Evolutionary conservation across 1,139 yeast species (phyloP).

Genomic region (Yamadazyma oceani): DNA sequence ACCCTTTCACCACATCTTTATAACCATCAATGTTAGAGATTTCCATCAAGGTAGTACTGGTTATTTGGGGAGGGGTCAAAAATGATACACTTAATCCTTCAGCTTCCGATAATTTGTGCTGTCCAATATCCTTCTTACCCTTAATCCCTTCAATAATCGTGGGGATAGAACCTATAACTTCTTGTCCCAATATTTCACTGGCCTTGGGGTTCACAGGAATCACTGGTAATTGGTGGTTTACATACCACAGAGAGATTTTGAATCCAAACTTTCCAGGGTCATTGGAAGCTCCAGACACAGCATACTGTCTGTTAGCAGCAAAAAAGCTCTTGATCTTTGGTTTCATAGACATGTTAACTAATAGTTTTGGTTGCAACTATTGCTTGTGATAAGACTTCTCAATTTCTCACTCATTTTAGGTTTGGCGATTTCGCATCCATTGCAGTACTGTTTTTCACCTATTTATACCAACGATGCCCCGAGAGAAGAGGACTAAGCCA

Average conservation of each 20-base stretch:
- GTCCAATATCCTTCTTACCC: conserved; percentile 23
- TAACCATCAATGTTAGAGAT: conserved; percentile 32
- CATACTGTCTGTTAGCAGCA: conserved; percentile 52
- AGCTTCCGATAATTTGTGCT: conserved; percentile 25
- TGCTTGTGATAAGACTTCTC: no score
- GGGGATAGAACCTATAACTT: conserved; percentile 37
- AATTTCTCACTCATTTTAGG: background rate
- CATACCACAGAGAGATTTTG: conserved; percentile 71
- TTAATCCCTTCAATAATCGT: conserved; percentile 30
- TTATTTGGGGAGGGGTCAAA: conserved; percentile 71
- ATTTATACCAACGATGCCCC: no score
- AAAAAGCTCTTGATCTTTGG: conserved; percentile 48
- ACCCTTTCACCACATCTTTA: conserved; percentile 45
- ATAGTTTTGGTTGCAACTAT: background rate
- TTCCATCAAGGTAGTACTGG: conserved; percentile 47
- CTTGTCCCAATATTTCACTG: conserved; percentile 44
- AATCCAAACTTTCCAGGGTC: conserved; percentile 68
- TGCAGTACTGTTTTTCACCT: no score
- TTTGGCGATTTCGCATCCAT: background rate
- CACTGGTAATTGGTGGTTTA: conserved; percentile 55
- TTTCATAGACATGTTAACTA: conserved; percentile 37
- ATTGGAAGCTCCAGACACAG: conserved; percentile 74
- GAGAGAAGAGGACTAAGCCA: conserved; percentile 55
- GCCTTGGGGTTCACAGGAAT: conserved; percentile 66
- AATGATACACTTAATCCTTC: conserved; percentile 60